phyloP scores from a whole-genome alignment of 208 protist species.

The Trypanosoma lewisi region DNA sequence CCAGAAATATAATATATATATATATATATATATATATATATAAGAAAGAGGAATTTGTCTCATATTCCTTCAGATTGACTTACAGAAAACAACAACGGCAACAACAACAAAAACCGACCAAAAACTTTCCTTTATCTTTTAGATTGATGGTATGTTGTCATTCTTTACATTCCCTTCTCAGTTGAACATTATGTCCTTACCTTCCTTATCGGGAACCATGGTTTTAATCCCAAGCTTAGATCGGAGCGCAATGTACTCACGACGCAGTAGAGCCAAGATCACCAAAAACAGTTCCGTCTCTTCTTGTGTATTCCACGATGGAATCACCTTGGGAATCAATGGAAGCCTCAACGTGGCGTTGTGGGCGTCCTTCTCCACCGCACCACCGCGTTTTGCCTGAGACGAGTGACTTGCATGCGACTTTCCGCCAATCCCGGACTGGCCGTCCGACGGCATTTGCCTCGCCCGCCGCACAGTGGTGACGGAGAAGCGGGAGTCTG shows the following conservation, averaged over 20 bases:
- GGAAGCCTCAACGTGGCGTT: background rate
- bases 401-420: background rate
- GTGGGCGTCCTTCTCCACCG: constrained; percentile 2
- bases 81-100: too few species aligned
- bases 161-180: background rate
- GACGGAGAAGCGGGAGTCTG: constrained; percentile 42
- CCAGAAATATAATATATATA: too few species aligned
- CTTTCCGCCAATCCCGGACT: background rate
- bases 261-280: constrained; percentile 44
- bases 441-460: constrained; percentile 8
- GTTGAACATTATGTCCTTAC: background rate
- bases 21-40: too few species aligned
- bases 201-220: background rate
- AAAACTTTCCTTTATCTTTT: too few species aligned
- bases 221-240: background rate
- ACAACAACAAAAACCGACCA: too few species aligned
- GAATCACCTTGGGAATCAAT: constrained; percentile 48
- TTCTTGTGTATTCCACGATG: constrained; percentile 59
- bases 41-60: too few species aligned
- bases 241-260: constrained; percentile 19
- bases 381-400: constrained; percentile 6
- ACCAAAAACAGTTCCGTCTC: constrained; percentile 69
- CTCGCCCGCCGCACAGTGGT: constrained; percentile 35
- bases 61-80: too few species aligned
- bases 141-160: too few species aligned